Conservation (phyloP, 176 grass and related monocot genomes). For the Carex pumila region DNA sequence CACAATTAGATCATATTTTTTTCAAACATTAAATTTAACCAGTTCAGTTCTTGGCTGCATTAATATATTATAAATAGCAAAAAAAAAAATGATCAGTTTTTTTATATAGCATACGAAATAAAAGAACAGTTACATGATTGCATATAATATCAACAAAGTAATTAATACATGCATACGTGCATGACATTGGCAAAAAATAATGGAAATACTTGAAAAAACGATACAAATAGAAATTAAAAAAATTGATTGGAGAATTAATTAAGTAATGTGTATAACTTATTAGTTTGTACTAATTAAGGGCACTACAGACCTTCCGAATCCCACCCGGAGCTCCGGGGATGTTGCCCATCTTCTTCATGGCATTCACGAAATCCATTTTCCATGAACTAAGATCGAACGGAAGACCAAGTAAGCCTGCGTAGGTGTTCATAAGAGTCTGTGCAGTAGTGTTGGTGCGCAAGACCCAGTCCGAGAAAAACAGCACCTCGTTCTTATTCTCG, state of each 20-base stretch:
- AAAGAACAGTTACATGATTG: too few relatives aligned
- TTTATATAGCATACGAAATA: too few relatives aligned
- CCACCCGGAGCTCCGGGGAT: neutral
- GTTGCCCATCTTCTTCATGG: slow-evolving; percentile 20
- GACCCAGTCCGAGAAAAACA: slow-evolving; percentile 41
- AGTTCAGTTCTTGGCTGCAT: too few relatives aligned
- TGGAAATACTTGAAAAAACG: neutral
- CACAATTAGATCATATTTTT: too few relatives aligned
- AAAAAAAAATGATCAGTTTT: too few relatives aligned
- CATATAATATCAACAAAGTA: too few relatives aligned
- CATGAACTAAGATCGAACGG: too few relatives aligned
- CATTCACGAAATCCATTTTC: too few relatives aligned
- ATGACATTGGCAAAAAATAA: neutral
- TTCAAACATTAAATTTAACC: too few relatives aligned
- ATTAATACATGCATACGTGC: too few relatives aligned
- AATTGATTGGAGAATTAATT: neutral
- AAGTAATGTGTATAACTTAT: neutral
- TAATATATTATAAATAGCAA: too few relatives aligned
- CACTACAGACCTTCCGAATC: slow-evolving; percentile 23
- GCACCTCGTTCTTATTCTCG: neutral
- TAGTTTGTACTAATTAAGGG: neutral
- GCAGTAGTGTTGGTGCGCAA: neutral
- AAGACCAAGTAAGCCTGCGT: too few relatives aligned
- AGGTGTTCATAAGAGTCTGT: neutral
- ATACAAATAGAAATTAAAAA: neutral